phyloP scores from a whole-genome alignment of 2,329 filamentous ascomycete species.

The Pyrenophora tritici-repentis region DNA sequence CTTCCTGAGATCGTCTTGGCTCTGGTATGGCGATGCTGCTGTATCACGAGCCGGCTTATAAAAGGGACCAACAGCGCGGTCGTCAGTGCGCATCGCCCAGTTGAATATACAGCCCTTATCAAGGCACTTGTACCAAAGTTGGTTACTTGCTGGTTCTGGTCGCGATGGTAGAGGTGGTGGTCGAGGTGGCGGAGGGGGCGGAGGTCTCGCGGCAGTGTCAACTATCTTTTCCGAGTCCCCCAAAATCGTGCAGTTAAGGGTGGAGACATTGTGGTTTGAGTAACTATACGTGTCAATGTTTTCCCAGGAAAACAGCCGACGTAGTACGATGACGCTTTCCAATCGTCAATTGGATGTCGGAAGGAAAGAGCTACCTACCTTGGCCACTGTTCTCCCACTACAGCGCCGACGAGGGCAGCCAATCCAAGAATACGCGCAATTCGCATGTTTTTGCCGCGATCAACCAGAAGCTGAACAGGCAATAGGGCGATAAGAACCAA shows the following conservation, averaged over 20 bases:
- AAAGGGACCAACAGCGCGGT: slow-evolving; percentile 10
- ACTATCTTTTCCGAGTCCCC: neutral
- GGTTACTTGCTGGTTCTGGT: slow-evolving; percentile 13
- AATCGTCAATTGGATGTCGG: neutral
- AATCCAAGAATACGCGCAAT: neutral
- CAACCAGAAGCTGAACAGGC: no score
- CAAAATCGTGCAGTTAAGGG: neutral
- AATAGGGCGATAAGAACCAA: no score
- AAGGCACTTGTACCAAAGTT: slow-evolving; percentile 12
- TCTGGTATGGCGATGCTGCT: slow-evolving; percentile 12
- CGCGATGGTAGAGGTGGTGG: slow-evolving; percentile 3
- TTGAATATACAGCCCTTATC: slow-evolving; percentile 19
- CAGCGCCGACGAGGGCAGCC: neutral
- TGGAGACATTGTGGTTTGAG: neutral
- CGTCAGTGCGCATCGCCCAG: slow-evolving; percentile 16
- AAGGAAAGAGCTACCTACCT: neutral
- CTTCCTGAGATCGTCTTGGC: no score
- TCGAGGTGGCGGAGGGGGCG: slow-evolving; percentile 11
- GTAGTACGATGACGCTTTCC: no score
- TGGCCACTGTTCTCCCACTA: neutral
- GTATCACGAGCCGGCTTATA: slow-evolving; percentile 13
- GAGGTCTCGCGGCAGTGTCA: neutral
- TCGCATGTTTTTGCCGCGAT: neutral
- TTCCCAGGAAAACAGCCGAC: no score
- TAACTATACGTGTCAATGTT: neutral